Base-by-base conservation (phyloP, 2,329 filamentous ascomycete genomes). In the Macrophomina tecta region DNA sequence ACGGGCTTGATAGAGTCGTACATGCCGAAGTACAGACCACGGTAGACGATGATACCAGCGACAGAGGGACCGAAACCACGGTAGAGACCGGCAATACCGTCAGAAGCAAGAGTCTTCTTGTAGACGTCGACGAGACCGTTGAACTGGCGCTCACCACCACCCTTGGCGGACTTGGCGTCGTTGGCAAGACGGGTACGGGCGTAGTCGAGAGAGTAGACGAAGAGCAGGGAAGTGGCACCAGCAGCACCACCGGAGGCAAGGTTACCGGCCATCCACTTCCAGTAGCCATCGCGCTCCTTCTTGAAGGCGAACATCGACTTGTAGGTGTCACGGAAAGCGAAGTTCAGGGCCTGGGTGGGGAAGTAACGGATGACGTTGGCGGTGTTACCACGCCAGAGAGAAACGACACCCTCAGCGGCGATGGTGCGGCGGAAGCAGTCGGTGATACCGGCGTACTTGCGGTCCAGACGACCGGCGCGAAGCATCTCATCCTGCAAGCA, bases 361-460 rank as follows among this genome's bases (percentile, higher is more conserved):
- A 99, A 99, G 89, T 99, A 99, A 91, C 95, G 95, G 89, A 99
- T 97, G 85, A 99, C 95, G 91, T 99, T 99, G 93, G 95, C 95
- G 82, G 95, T 99, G 93, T 99, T 99, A 86, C 95, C 95, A 90
- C 95, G 90, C 95, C 95, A 99, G 79, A 99, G 89, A 73, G 94
- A 90, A 84, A 95, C 90, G 78, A 95, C 85, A 92, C 95, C 95
- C 89, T 99, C 95, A 73, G 91, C 87, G 79, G 90, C 89, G 73
- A 88, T 88, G 81, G 95, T 98, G 82, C 95, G 92, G 79, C 86
- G 86, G 91, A 99, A 99, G 89, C 95, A 98, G 83, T 99, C 95
- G 70, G 72, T 79, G 82, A 99, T 98, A 83, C 95, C 95, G 78
- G 86, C 85, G 89, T 97, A 99, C 86, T 94, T 96, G 85, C 90